phyloP scores from a whole-genome alignment of 208 protist genomes.

The Balamuthia mandrillaris region DNA sequence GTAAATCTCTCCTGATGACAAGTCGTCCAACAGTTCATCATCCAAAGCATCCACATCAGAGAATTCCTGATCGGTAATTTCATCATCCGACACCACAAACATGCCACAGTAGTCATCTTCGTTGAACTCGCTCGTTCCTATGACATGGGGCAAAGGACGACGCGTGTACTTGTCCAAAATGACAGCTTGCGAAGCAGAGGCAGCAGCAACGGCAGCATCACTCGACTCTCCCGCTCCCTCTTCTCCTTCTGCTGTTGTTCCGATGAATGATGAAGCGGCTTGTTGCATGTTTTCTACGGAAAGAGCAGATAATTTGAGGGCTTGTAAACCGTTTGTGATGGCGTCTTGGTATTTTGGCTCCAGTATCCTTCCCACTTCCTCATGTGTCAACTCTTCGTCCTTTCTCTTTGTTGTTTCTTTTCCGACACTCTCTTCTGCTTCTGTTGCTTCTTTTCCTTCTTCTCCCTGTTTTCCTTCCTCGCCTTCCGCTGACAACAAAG shows the following conservation, averaged over 20 bases:
- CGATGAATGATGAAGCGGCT: background rate
- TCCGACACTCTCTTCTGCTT: background rate
- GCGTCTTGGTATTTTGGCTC: background rate
- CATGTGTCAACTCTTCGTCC: conserved; percentile 16
- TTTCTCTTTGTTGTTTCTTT: background rate
- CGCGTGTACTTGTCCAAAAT: conserved; percentile 45
- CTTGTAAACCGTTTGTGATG: conserved; percentile 7
- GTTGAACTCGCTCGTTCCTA: conserved; percentile 63
- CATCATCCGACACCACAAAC: conserved; percentile 18
- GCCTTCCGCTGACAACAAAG: background rate
- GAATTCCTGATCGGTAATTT: background rate
- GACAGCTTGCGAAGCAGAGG: background rate
- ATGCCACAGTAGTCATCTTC: conserved; percentile 63
- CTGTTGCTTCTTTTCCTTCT: background rate
- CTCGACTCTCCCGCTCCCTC: background rate
- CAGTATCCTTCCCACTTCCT: conserved; percentile 3
- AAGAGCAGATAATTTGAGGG: background rate
- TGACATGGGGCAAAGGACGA: conserved; percentile 63
- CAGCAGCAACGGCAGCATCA: background rate
- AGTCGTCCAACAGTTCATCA: no score
- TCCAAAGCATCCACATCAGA: background rate
- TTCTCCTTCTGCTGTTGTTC: background rate
- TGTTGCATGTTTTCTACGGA: background rate
- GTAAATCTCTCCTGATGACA: no score
- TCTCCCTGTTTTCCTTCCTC: background rate